Conservation (phyloP, 106 monocot species). For the Dendrobium catenatum region DNA sequence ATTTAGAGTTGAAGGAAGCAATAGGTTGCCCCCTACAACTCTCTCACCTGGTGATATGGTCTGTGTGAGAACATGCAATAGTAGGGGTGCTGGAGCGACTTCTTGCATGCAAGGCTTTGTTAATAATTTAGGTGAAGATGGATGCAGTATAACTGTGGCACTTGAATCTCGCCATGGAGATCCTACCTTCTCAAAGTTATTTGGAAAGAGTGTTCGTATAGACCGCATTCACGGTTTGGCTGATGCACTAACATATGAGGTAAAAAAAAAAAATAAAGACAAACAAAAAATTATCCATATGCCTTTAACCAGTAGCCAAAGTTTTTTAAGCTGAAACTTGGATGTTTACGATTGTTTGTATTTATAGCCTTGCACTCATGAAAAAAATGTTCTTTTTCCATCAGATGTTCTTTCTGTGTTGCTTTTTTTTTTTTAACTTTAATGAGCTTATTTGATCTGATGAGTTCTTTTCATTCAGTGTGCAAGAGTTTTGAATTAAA, state of each 20-base stretch:
- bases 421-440: neutral
- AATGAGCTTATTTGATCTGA: neutral
- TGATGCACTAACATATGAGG: constrained; percentile 93
- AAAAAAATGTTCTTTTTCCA: neutral
- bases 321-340: neutral
- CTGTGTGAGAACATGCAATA: constrained; percentile 81
- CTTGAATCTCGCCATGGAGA: constrained; percentile 95
- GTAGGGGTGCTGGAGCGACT: constrained; percentile 74
- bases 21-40: constrained; percentile 81
- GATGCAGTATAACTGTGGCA: constrained; percentile 88
- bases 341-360: neutral
- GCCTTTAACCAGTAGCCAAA: neutral
- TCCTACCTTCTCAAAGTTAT: constrained; percentile 92
- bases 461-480: neutral
- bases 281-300: neutral
- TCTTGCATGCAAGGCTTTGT: constrained; percentile 91
- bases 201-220: constrained; percentile 87
- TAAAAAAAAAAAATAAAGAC: constrained; percentile 12
- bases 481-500: neutral
- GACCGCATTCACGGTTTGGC: constrained; percentile 93
- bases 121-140: constrained; percentile 93
- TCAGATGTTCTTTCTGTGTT: neutral
- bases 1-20: constrained; percentile 86
- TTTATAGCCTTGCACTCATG: neutral
- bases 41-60: constrained; percentile 94